Evolutionary conservation across 2,329 filamentous ascomycete species (phyloP).

Genomic region (Monosporascus sp.): DNA sequence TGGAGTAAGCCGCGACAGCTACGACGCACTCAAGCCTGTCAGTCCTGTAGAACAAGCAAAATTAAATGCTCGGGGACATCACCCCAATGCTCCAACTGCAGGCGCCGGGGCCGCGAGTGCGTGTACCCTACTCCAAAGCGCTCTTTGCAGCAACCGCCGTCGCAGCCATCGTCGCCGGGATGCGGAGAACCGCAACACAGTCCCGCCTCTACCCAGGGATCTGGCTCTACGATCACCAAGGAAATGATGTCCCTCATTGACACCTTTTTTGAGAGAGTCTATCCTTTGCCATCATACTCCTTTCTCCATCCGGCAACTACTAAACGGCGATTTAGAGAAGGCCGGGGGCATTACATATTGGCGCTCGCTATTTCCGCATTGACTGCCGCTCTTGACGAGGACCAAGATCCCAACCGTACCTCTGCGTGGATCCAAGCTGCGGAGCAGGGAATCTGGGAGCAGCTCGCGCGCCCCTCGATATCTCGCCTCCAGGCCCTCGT

Average conservation of each 20-base stretch:
- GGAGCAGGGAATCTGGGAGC: constrained; percentile 13
- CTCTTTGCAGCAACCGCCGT: neutral
- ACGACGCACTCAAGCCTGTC: constrained; percentile 14
- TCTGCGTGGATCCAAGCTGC: constrained; percentile 15
- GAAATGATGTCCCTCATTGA: constrained; percentile 7
- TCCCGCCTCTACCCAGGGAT: too few species aligned
- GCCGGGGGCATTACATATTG: constrained; percentile 10
- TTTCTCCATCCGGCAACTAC: constrained; percentile 20
- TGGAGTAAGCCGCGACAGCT: constrained; percentile 6
- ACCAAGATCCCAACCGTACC: constrained; percentile 1
- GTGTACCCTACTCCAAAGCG: constrained; percentile 10
- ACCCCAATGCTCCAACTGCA: constrained; percentile 16
- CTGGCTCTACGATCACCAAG: neutral
- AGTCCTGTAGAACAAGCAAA: constrained; percentile 16
- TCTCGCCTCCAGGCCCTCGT: constrained; percentile 33
- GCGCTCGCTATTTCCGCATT: constrained; percentile 16
- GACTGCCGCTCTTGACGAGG: constrained; percentile 9
- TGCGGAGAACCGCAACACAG: neutral
- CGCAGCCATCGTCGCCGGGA: neutral
- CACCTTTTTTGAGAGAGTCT: constrained; percentile 11
- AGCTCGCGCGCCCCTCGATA: constrained; percentile 17
- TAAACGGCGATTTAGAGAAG: constrained; percentile 11
- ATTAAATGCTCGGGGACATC: constrained; percentile 17
- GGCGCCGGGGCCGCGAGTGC: constrained; percentile 12
- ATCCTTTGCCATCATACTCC: constrained; percentile 17